Base-by-base conservation (phyloP, 176 grass and related monocot species). In the Triticum monococcum region DNA sequence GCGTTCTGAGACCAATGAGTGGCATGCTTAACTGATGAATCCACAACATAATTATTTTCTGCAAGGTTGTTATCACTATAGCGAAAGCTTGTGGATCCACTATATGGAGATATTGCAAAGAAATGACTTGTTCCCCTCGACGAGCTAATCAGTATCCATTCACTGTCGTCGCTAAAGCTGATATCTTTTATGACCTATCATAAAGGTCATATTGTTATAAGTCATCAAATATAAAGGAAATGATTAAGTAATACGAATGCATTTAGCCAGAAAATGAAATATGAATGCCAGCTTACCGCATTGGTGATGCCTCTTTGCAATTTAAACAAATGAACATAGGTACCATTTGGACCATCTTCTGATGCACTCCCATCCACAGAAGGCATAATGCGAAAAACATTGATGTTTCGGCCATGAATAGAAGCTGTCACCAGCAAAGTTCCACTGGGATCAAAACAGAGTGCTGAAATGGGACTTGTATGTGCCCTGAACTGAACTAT, bases 91-190 rank as follows among this genome's bases (percentile, higher is more conserved):
- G 94, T 89, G 75, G 72, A 79, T 68, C 81, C 84, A 61, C 91
- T 86, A 64, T 94, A 91, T 68, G 90, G 94, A 86, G 90, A 94
- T 56, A 96, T 94, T 68, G 90, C 89, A 77, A 92, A 99, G 72
- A 99, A 68, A 88, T 99, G 97, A 73, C 91, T 92, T 75, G 97
- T 99, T 66, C 94, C 97, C 67, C 90, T 92, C 43, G 97, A 99
- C 46, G 93, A 96, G 85, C 94, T 99, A 85, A 99, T 96, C 94
- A 96, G 94, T 92, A 99, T 96, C 97, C 97, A 99, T 50, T 99
- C 88, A 72, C 94, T 96, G 64, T 96, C 92, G 41, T 94, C 94
- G n/a, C 97, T 99, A 83, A 98, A 98, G 75, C 93, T 99, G 78
- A 99, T 91, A 64, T 99, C 97, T 86, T 99, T 95, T 92, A 96